Evolutionary conservation across 495 filamentous ascomycete genomes (phyloP), one percentile per base, ranked within the genome.

Genomic region (Penicillium silybi): DNA sequence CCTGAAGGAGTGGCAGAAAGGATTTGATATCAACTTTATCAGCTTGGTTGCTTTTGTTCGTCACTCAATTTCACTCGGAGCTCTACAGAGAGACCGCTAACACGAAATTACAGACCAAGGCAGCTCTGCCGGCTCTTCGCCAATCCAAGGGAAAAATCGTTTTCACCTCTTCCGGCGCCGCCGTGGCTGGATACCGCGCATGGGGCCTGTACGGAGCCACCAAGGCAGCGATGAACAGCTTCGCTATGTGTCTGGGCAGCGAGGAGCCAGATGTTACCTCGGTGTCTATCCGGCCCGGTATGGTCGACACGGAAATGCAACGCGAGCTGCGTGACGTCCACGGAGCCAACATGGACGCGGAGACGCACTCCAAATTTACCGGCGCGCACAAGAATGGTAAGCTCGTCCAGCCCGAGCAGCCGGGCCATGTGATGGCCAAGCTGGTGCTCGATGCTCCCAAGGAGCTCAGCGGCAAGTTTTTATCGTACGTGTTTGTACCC

Each of bases 281-380:
- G 7, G 64, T 98, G 3, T 69, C 81, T 0, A 74, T 98, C 41
- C 81, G 87, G 38, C 93, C 93, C 0, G 93, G 93, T 6, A 85
- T 90, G 50, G 84, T 93, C 22, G 88, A 97, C 63, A 98, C 93
- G 2, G 88, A 90, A 37, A 98, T 98, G 93, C 93, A 97, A 66
- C 79, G 80, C 41, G 81, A 86, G 41, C 76, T 98, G 29, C 76
- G 93, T 48, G 85, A 92, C 37, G 75, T 82, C 45, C 88, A 92
- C 59, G 65, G 69, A 26, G 65, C 66, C 0, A 75, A 68, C 17
- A 86, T 97, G 86, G 74, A 85, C 41, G 69, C 73, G 19, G 76
- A 84, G 45, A 79, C 85, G 53, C 80, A 82, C 50, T 71, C 78
- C n/a, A 86, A 80, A 60, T 97, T 96, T 63, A 73, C 76, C 16